These are phyloP conservation scores for Atalantia buxifolia DNA, from an alignment of 345 rosid species.

Conservation along the genomic window DNA sequence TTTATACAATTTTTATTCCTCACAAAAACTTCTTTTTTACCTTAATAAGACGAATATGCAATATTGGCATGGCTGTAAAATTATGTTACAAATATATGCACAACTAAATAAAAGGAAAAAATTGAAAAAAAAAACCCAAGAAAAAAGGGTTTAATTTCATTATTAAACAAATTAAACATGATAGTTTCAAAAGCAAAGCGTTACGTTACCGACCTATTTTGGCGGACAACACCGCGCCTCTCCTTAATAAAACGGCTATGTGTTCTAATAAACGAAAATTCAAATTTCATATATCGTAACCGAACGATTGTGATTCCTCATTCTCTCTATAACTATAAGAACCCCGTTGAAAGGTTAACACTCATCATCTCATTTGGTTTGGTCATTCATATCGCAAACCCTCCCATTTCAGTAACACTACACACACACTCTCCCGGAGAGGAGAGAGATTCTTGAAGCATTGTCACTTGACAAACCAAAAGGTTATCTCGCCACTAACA, in stretches of 20 bases:
- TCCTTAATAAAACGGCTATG: slow-evolving; percentile 7
- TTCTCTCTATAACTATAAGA: background rate
- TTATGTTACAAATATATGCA: background rate
- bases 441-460: background rate
- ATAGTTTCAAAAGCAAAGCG: background rate
- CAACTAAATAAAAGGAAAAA: background rate
- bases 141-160: no score
- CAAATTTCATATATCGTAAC: background rate
- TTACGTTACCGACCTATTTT: background rate
- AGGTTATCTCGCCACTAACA: no score
- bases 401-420: background rate
- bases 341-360: background rate
- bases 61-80: background rate
- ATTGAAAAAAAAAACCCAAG: no score
- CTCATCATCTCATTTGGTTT: background rate
- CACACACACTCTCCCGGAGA: background rate
- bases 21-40: no score
- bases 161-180: background rate
- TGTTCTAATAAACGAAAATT: slow-evolving; percentile 7
- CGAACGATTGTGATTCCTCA: background rate
- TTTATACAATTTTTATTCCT: no score
- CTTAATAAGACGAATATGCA: background rate
- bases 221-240: background rate
- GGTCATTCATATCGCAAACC: background rate
- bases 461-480: slow-evolving; percentile 2